Evolutionary conservation across 208 protist species (phyloP).

Genomic region (Wallacemonas sp.): DNA sequence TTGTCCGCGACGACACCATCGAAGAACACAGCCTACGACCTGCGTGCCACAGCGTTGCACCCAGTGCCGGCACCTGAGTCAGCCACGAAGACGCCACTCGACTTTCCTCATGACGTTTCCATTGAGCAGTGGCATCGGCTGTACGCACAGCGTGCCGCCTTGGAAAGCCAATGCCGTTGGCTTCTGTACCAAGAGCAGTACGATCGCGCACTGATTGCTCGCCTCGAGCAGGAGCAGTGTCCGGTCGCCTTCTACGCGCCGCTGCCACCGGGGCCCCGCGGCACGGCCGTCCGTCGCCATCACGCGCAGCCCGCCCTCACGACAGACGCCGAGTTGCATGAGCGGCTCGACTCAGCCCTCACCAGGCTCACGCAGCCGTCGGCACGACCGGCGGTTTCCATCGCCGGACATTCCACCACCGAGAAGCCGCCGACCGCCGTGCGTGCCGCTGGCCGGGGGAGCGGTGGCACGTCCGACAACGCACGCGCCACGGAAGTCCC

Average conservation of each 20-base stretch:
- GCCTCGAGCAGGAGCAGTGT: slow-evolving; percentile 22
- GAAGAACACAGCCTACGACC: background rate
- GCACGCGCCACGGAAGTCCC: no score
- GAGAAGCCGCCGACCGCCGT: background rate
- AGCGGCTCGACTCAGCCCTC: background rate
- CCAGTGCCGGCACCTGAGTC: background rate
- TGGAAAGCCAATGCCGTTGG: slow-evolving; percentile 16
- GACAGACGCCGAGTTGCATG: slow-evolving; percentile 5
- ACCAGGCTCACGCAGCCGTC: background rate
- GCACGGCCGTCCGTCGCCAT: slow-evolving; percentile 12
- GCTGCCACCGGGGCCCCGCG: slow-evolving; percentile 16
- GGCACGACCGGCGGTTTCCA: background rate
- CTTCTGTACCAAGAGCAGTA: slow-evolving; percentile 60
- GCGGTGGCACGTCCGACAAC: background rate
- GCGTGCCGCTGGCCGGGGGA: background rate
- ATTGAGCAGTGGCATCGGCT: background rate
- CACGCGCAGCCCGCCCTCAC: slow-evolving; percentile 7
- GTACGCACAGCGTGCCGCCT: background rate
- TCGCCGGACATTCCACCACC: background rate
- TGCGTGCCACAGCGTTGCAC: background rate
- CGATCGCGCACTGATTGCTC: slow-evolving; percentile 30
- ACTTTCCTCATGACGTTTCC: no score
- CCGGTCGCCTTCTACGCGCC: slow-evolving; percentile 26
- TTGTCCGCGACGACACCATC: no score
- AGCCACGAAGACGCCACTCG: background rate